Evolutionary conservation across 441 rosid species (phyloP).

Genomic region (Croton laevigatus): DNA sequence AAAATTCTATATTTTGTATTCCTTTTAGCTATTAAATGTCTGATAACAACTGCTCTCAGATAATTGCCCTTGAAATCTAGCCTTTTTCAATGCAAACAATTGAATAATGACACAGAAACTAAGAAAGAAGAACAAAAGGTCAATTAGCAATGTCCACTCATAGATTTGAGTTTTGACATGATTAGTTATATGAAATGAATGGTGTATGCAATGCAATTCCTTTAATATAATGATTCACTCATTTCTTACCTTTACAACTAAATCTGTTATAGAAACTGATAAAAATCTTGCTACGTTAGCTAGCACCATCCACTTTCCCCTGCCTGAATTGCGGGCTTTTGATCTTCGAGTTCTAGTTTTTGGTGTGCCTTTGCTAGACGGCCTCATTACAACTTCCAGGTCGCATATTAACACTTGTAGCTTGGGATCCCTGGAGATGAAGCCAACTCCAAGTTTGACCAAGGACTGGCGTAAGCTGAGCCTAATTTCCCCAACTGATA

Average conservation of each 20-base stretch:
- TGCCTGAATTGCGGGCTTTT: slow-evolving; percentile 54
- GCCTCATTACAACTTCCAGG: slow-evolving; percentile 77
- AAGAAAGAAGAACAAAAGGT: not conserved
- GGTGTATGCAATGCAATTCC: not conserved
- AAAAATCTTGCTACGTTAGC: slow-evolving; percentile 87
- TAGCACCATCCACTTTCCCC: slow-evolving; percentile 91
- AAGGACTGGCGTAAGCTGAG: slow-evolving; percentile 85
- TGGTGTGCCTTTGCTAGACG: slow-evolving; percentile 50
- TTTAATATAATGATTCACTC: not conserved
- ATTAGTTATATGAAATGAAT: not conserved
- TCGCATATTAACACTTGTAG: slow-evolving; percentile 78
- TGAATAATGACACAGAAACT: not conserved
- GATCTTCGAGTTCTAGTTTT: slow-evolving; percentile 50
- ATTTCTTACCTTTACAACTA: slow-evolving; percentile 70
- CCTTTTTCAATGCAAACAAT: not conserved
- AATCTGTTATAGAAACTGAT: slow-evolving; percentile 81
- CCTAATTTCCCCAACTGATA: slow-evolving; percentile 87
- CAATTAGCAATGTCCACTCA: not conserved
- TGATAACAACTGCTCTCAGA: not conserved
- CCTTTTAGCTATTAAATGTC: not conserved
- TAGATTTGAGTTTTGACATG: not conserved
- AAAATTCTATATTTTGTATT: not conserved
- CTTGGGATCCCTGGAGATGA: slow-evolving; percentile 91
- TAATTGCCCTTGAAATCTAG: not conserved
- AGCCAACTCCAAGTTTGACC: slow-evolving; percentile 90